Evolutionary conservation across 1,284 basidiomycete species (phyloP), one percentile per base, ranked within the genome.

Genomic region (Fomitopsis schrenkii): DNA sequence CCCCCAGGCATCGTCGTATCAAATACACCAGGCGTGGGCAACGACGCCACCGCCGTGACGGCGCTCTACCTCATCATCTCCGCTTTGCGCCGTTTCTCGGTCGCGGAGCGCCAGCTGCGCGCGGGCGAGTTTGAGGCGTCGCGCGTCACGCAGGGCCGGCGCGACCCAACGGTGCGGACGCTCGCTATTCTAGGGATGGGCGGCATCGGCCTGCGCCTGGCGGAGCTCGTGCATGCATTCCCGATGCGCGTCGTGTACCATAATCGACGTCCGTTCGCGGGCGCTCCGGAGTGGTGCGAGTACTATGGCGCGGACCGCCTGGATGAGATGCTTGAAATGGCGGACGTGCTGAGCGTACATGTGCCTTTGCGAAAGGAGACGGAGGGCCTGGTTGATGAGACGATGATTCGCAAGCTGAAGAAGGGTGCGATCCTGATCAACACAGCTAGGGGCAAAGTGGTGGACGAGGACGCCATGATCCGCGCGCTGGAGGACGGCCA

Each of bases 241-340:
- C 90, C 89, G 14, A 95, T 97, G 94, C 86, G 93, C 58, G 79
- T 95, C 59, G 83, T 97, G 64, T 94, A 97, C 75, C 88, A 96
- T 77, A 87, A 81, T 38, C 83, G 95, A 36, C 75, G 77, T 44
- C 85, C 80, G 58, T 82, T 80, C 46, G 68, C 74, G 10, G 72
- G 80, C 60, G 86, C 86, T 7, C 93, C 93, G 1, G 80, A 79
- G 61, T 94, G 89, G 81, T 87, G 86, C 64, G 86, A 89, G 68
- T 97, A 96, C 74, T 86, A 88, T 66, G 76, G 79, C 33, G 72
- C 72, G 57, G 77, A 77, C 36, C 79, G 83, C 58, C 75, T 94
- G 45, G 86, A 94, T 59, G 88, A 88, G 72, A 83, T 97, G 74
- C 79, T 95, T 35, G 77, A 71, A 5, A 80, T 85, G 68, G 78